phyloP scores from a whole-genome alignment of 106 monocot genomes.

The Allium sativum region DNA sequence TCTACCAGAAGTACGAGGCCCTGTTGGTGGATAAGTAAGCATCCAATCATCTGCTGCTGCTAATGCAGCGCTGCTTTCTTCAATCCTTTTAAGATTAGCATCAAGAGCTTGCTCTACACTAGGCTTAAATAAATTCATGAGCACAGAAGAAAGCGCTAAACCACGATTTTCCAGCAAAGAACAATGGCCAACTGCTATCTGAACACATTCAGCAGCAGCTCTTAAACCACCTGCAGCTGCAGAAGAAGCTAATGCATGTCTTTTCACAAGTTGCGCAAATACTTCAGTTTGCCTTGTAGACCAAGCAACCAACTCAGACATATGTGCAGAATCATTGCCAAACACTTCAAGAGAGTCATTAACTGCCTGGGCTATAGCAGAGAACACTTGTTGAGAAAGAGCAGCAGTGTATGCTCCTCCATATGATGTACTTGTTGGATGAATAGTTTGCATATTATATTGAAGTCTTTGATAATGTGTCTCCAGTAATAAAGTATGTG shows the following conservation, averaged over 20 bases:
- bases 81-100: constrained; percentile 83
- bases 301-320: constrained; percentile 85
- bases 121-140: constrained; percentile 78
- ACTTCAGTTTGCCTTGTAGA: constrained; percentile 66
- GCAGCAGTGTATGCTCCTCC: constrained; percentile 94
- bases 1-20: constrained; percentile 31
- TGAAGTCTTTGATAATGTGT: constrained; percentile 82
- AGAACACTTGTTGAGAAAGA: constrained; percentile 90
- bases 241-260: constrained; percentile 84
- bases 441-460: constrained; percentile 83
- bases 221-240: constrained; percentile 91
- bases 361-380: constrained; percentile 85
- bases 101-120: constrained; percentile 89
- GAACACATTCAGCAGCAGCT: constrained; percentile 92
- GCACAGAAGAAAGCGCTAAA: constrained; percentile 72
- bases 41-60: constrained; percentile 97
- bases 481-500: constrained; percentile 71
- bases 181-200: constrained; percentile 88
- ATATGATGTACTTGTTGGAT: constrained; percentile 85
- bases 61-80: constrained; percentile 85
- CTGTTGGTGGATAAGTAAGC: constrained; percentile 45
- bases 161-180: constrained; percentile 76
- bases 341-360: constrained; percentile 83
- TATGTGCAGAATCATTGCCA: constrained; percentile 63
- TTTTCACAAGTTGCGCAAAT: constrained; percentile 78